Conservation (phyloP, 2,329 filamentous ascomycete species). For the Exophiala sideris region DNA sequence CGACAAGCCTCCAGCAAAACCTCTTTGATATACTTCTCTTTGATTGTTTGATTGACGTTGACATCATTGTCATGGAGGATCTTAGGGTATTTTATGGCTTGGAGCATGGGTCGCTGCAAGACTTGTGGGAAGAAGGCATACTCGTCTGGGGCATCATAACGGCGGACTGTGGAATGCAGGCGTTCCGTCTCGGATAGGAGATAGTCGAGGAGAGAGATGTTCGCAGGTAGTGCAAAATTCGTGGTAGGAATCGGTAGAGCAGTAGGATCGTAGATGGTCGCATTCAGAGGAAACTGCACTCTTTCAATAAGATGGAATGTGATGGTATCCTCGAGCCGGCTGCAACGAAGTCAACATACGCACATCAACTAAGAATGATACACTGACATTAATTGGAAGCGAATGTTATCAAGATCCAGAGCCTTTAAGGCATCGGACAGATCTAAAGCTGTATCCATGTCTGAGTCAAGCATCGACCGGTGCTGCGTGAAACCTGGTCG, state of each 20-base stretch:
- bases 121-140: constrained; percentile 91
- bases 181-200: constrained; percentile 85
- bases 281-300: constrained; percentile 93
- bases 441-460: constrained; percentile 88
- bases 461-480: constrained; percentile 9
- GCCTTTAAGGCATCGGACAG: constrained; percentile 80
- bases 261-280: constrained; percentile 77
- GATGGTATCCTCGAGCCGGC: constrained; percentile 95
- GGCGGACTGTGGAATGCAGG: constrained; percentile 86
- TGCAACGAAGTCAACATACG: constrained; percentile 40
- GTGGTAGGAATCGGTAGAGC: constrained; percentile 74
- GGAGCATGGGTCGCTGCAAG: constrained; percentile 76
- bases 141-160: constrained; percentile 94
- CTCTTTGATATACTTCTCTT: constrained; percentile 74
- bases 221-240: constrained; percentile 82
- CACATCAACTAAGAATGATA: not conserved
- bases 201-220: constrained; percentile 94
- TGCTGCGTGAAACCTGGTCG: not conserved
- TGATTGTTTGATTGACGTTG: constrained; percentile 85
- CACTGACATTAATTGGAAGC: constrained; percentile 84
- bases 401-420: constrained; percentile 84
- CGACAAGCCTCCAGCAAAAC: constrained; percentile 82
- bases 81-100: constrained; percentile 79
- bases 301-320: constrained; percentile 96
- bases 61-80: constrained; percentile 87